Base-by-base conservation (phyloP, 2,329 filamentous ascomycete genomes). In the Pseudopyrenochaeta lycopersici region DNA sequence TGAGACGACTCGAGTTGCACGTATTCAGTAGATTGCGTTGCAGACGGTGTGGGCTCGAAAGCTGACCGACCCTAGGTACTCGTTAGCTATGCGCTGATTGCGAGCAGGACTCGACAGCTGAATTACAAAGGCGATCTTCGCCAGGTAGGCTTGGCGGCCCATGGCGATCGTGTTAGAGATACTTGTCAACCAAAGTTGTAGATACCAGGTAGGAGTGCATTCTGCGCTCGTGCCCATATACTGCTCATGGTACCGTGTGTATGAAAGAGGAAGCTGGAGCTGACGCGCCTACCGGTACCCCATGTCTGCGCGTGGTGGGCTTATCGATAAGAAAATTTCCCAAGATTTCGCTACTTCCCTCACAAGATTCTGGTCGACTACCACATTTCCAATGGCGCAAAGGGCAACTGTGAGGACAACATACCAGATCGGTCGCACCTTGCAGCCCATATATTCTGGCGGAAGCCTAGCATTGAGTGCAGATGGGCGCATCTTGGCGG, bases 371-470 rank as follows among this genome's bases (percentile, higher is more conserved):
- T 12, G n/a, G 36, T 7, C 44, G 4, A 41, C 20, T 7, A 52
- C 29, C 14, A 30, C 33, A 15, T 56, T 53, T 52, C 55, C 57
- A 52, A 84, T 83, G 81, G 79, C 81, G 64, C 84, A 84, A 69
- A 83, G 84, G 74, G 77, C 83, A 56, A 80, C 79, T 35, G 76
- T 83, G 66, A 96, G 92, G 82, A 97, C 92, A 52, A 97, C 94
- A 3, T 99, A 97, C 76, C 91, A 96, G 71, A 86, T 90, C 53
- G 85, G 85, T 62, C 87, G 90, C 69, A 90, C 92, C 42, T 90
- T 99, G 50, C 90, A 92, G 67, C 95, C 95, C 17, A 94, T 98
- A 44, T 97, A 95, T 73, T 97, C 94, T 1, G 95, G 95, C 49
- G 95, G 95, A 38, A 89, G 90, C 62, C 88, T 96, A 54, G 88